Percentiles rank a stretch among this genome's conserved stretches.
phyloP scores from a whole-genome alignment of 1,139 yeast genomes.

The Hanseniaspora uvarum region DNA sequence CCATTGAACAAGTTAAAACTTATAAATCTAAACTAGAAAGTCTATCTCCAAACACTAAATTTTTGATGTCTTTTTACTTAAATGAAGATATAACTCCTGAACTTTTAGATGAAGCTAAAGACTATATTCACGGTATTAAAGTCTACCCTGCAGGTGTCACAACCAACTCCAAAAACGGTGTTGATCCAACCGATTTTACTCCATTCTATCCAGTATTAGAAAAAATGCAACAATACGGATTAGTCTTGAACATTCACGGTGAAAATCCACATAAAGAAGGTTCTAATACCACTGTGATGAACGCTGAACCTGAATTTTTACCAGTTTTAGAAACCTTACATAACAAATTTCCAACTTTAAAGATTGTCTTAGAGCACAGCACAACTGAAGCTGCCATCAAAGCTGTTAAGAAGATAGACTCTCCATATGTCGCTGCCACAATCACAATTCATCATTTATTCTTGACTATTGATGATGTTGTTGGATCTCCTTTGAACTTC shows the following conservation, averaged over 20 bases:
- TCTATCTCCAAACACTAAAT: slow-evolving; percentile 76
- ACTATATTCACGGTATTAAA: slow-evolving; percentile 72
- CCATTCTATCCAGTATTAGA: slow-evolving; percentile 80
- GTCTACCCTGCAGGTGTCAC: slow-evolving; percentile 99
- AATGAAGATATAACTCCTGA: slow-evolving; percentile 75
- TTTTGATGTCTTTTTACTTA: slow-evolving; percentile 81
- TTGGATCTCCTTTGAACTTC: slow-evolving; percentile 86
- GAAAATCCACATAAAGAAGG: slow-evolving; percentile 67
- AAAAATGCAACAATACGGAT: slow-evolving; percentile 67
- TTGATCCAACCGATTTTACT: slow-evolving; percentile 80
- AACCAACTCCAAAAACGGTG: slow-evolving; percentile 88
- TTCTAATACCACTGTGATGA: slow-evolving; percentile 65
- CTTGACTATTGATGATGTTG: slow-evolving; percentile 88
- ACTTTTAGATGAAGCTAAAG: slow-evolving; percentile 68
- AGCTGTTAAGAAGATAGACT: slow-evolving; percentile 60
- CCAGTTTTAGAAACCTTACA: slow-evolving; percentile 84
- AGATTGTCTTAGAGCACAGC: slow-evolving; percentile 88
- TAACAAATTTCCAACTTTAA: slow-evolving; percentile 70
- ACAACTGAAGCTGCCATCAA: slow-evolving; percentile 83
- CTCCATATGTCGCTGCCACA: slow-evolving; percentile 69
- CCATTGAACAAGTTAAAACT: slow-evolving; percentile 59
- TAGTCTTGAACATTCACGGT: slow-evolving; percentile 85
- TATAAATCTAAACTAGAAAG: slow-evolving; percentile 56
- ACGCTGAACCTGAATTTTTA: slow-evolving; percentile 84
- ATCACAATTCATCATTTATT: slow-evolving; percentile 92